These are phyloP conservation scores for Astrephomene gubernaculifera DNA, from an alignment of 139 green algal species.

Conservation along the genomic window DNA sequence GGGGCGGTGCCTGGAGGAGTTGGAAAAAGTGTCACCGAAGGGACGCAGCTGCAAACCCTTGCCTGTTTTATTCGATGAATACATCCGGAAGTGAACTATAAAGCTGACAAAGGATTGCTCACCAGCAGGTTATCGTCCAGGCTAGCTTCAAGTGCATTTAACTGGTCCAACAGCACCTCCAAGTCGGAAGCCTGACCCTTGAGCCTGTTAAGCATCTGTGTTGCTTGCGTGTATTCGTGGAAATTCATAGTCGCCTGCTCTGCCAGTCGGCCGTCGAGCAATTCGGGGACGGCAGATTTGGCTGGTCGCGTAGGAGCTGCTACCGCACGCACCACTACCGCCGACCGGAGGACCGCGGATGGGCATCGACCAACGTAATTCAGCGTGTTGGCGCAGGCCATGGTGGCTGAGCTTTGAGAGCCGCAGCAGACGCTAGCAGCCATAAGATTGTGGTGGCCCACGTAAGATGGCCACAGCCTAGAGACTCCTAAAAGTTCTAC, in stretches of 20 bases:
- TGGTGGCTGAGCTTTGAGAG: neutral
- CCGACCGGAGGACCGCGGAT: neutral
- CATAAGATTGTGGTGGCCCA: no score
- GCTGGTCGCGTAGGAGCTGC: conserved; percentile 3
- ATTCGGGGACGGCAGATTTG: conserved; percentile 12
- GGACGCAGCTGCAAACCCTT: no score
- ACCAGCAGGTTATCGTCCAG: conserved; percentile 25
- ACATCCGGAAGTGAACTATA: neutral
- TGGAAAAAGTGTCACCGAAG: no score
- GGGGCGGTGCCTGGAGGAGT: neutral
- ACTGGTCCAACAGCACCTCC: conserved; percentile 11
- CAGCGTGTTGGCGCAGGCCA: neutral
- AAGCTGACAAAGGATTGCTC: neutral
- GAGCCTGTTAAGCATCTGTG: conserved; percentile 18
- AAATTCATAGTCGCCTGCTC: conserved; percentile 19
- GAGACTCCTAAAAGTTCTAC: no score
- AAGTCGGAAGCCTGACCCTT: neutral
- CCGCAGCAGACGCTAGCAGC: neutral
- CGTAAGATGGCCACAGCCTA: no score
- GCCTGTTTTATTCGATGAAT: no score
- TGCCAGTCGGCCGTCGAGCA: neutral
- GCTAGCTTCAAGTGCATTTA: conserved; percentile 18
- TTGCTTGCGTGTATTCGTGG: conserved; percentile 18
- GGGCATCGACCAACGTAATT: neutral
- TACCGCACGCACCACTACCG: conserved; percentile 26